Conservation (phyloP, 768 basidiomycete species). For the Lyophyllum shimeji region DNA sequence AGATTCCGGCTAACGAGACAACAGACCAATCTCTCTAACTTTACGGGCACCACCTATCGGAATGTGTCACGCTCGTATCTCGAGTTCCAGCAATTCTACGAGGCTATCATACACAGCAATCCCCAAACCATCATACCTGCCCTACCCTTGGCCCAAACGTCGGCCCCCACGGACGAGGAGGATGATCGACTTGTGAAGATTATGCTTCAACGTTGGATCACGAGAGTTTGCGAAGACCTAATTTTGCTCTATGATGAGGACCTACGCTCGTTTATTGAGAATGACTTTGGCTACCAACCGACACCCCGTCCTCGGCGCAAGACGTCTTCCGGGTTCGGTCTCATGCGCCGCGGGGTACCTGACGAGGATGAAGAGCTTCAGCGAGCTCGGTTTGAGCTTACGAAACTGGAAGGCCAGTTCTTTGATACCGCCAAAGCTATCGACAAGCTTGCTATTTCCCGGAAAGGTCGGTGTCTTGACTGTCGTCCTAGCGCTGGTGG, state of each 20-base stretch:
- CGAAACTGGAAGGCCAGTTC: constrained; percentile 89
- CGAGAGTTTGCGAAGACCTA: constrained; percentile 88
- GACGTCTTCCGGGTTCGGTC: constrained; percentile 68
- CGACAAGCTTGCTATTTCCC: constrained; percentile 76
- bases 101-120: constrained; percentile 83
- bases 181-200: constrained; percentile 95
- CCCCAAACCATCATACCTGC: constrained; percentile 97
- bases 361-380: constrained; percentile 96
- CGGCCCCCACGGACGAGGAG: constrained; percentile 96
- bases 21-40: constrained; percentile 93
- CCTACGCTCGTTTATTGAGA: constrained; percentile 91
- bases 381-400: constrained; percentile 86
- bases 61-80: constrained; percentile 94
- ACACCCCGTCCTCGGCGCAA: constrained; percentile 76
- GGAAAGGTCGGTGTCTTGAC: constrained; percentile 59
- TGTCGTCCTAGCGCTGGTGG: neutral
- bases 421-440: constrained; percentile 91
- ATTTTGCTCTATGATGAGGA: constrained; percentile 91
- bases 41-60: constrained; percentile 83
- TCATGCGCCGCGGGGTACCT: constrained; percentile 78
- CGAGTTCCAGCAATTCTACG: constrained; percentile 94
- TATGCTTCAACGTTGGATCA: constrained; percentile 94
- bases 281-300: constrained; percentile 94
- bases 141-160: constrained; percentile 93
- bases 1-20: constrained; percentile 4